These are phyloP conservation scores for Rubia tinctorum DNA, from an alignment of 305 asterid species.

Conservation along the genomic window DNA sequence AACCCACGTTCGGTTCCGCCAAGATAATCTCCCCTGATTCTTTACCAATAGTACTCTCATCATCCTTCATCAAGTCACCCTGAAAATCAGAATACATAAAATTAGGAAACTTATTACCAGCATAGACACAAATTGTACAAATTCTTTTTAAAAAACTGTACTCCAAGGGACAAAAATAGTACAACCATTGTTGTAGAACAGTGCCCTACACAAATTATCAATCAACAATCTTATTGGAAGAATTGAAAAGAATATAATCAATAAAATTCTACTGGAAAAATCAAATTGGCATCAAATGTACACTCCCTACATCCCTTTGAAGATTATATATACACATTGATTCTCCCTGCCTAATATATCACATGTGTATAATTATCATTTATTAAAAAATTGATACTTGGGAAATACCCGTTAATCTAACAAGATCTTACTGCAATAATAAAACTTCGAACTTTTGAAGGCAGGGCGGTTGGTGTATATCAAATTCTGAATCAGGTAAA, in stretches of 20 bases:
- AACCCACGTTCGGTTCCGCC: conserved; percentile 5
- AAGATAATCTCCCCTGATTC: conserved; percentile 7
- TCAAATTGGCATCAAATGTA: too few species aligned
- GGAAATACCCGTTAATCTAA: too few species aligned
- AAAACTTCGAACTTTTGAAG: too few species aligned
- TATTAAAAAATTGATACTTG: too few species aligned
- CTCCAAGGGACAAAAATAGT: neutral
- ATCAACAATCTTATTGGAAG: neutral
- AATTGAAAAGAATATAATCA: neutral
- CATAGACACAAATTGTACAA: neutral
- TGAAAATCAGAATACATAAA: conserved; percentile 11
- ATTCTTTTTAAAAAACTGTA: neutral
- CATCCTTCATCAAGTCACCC: conserved; percentile 12
- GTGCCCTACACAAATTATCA: neutral
- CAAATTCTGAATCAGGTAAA: neutral
- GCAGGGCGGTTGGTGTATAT: too few species aligned
- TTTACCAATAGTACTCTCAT: neutral
- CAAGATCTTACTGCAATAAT: too few species aligned
- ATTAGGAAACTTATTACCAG: neutral
- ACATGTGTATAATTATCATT: too few species aligned
- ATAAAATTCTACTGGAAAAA: neutral
- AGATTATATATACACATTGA: neutral
- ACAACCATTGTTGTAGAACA: neutral
- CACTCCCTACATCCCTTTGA: too few species aligned
- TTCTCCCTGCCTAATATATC: too few species aligned